These are phyloP conservation scores for Coriolopsis trogii DNA, from an alignment of 1,284 basidiomycete species.

Conservation along the genomic window DNA sequence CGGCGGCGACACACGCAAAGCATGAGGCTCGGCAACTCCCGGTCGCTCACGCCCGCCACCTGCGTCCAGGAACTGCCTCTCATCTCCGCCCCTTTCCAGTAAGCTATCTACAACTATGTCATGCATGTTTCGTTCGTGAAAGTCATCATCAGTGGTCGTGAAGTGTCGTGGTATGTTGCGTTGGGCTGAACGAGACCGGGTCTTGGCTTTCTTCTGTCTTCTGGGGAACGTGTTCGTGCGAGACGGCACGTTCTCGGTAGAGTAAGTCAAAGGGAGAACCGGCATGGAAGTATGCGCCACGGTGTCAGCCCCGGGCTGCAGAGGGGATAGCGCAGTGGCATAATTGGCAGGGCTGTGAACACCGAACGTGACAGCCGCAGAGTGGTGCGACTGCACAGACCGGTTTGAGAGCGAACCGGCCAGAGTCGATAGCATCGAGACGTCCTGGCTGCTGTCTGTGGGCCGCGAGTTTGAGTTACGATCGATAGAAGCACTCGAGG, in stretches of 20 bases:
- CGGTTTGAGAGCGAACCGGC: slow-evolving; percentile 27
- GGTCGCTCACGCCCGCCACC: slow-evolving; percentile 7
- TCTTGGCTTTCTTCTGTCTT: background rate
- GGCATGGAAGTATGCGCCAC: slow-evolving; percentile 12
- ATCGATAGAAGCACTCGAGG: slow-evolving; percentile 16
- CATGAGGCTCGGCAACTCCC: slow-evolving; percentile 29
- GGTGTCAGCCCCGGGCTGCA: background rate
- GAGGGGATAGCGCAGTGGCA: background rate
- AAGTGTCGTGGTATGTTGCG: background rate
- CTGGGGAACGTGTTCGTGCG: slow-evolving; percentile 9
- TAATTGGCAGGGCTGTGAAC: slow-evolving; percentile 2
- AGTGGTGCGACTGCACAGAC: slow-evolving; percentile 31
- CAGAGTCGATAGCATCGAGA: slow-evolving; percentile 6
- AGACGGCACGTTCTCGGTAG: slow-evolving; percentile 7
- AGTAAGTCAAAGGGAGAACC: slow-evolving; percentile 6
- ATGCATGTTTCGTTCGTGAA: background rate
- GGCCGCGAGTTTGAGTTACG: slow-evolving; percentile 15
- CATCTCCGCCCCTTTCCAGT: background rate
- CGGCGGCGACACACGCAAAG: slow-evolving; percentile 20
- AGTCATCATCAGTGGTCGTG: background rate
- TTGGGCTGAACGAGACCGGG: background rate
- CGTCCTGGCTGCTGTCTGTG: slow-evolving; percentile 5
- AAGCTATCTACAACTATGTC: background rate
- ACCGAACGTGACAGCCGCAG: slow-evolving; percentile 22
- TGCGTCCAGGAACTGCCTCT: background rate